Evolutionary conservation across 73 alveolate genomes (phyloP), one percentile per base, ranked within the genome.

Genomic region (Blepharisma stoltei): DNA sequence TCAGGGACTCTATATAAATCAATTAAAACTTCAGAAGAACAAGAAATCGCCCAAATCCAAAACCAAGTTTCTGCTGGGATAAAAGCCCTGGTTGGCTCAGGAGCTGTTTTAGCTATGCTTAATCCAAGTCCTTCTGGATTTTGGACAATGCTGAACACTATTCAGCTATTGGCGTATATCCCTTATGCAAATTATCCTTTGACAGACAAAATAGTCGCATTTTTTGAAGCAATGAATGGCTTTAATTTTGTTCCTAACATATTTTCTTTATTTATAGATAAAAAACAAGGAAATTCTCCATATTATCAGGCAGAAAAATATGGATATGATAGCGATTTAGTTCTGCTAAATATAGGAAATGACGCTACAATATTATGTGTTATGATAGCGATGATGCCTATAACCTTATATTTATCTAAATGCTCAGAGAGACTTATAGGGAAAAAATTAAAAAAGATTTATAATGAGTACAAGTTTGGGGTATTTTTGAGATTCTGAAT

Each of bases 141-240:
- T 25, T 60, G 73, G 47, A 60, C 46, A 60, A 8, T 60, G n/a
- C 23, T 60, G 0, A 60, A 60, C 23, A 60, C 73, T 9, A 18
- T 14, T 9, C 46, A 60, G 18, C 14, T 60, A 1, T 18, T 60
- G 46, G 14, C 73, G 0, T 60, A 14, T 60, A 14, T 60, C 18
- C 73, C 73, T 20, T 25, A 14, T 9, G 73, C 46, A 60, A 4
- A 38, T 60, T 8, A 14, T 60, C 73, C 73, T 60, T 60, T 14
- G 14, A 14, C 73, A 20, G 45, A 60, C 2, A 25, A 9, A 14
- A 14, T 60, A 1, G 2, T 9, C 11, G 18, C 11, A 8, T 60
- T 60, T 25, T 25, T 60, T 60, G 45, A 60, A 60, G 18, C 37
- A 1, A 14, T 60, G 38, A 38, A 25, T 3, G 48, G 48, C 14